These are phyloP conservation scores for Dictyophora rubrovolvata DNA, from an alignment of 768 basidiomycete genomes.

Conservation along the genomic window DNA sequence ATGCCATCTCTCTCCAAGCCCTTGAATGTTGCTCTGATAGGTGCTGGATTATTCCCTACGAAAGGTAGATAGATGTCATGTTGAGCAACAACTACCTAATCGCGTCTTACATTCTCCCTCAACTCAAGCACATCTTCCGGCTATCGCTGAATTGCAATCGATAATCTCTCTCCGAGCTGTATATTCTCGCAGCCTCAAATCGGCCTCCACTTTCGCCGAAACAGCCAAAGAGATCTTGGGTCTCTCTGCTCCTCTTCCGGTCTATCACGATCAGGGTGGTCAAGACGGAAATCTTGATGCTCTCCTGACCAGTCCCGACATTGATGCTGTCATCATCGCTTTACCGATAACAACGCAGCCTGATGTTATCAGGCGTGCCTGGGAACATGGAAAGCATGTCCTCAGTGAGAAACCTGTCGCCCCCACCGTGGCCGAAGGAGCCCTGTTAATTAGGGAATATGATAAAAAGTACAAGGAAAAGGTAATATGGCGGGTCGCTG, in stretches of 20 bases:
- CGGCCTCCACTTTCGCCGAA: slow-evolving; percentile 41
- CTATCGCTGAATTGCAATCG: slow-evolving; percentile 43
- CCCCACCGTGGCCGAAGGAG: slow-evolving; percentile 52
- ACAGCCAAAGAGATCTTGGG: slow-evolving; percentile 33
- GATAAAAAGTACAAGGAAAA: slow-evolving; percentile 53
- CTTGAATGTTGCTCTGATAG: slow-evolving; percentile 61
- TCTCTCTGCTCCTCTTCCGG: slow-evolving; percentile 30
- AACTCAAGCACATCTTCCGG: slow-evolving; percentile 65
- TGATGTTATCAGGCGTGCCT: slow-evolving; percentile 46
- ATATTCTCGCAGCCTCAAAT: slow-evolving; percentile 68
- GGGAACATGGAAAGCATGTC: slow-evolving; percentile 78
- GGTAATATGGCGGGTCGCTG: slow-evolving; percentile 72
- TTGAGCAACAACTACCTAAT: slow-evolving; percentile 1
- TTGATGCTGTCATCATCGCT: slow-evolving; percentile 62
- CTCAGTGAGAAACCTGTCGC: slow-evolving; percentile 84
- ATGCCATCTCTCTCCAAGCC: slow-evolving; percentile 8
- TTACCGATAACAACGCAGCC: slow-evolving; percentile 75
- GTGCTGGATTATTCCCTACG: slow-evolving; percentile 70
- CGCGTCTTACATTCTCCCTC: slow-evolving; percentile 6
- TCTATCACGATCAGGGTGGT: slow-evolving; percentile 48
- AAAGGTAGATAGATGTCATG: slow-evolving; percentile 44
- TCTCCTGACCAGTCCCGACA: slow-evolving; percentile 58
- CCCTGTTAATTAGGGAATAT: slow-evolving; percentile 57
- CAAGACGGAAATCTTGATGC: slow-evolving; percentile 37
- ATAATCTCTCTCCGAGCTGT: slow-evolving; percentile 51